Evolutionary conservation across 441 rosid genomes (phyloP), one percentile per base, ranked within the genome.

Genomic region (Erodium texanum): DNA sequence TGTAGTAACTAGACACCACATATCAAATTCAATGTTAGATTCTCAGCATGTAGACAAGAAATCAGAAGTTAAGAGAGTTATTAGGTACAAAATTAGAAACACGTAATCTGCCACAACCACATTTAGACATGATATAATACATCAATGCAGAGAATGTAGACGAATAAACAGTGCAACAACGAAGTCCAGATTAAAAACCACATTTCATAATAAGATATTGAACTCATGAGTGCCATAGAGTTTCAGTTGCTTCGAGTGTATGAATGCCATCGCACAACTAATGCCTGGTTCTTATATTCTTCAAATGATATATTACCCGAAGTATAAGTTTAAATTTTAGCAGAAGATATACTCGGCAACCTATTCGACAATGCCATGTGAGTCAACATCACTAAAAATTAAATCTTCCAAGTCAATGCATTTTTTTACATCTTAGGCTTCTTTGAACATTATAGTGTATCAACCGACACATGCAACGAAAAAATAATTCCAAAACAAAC

Each of bases 1-100:
- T 14, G 7, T 48, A 71, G 48, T 69, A 14, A 18, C 34, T 66
- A 72, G 19, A 29, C 70, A 64, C 20, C 36, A 24, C 48, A 23
- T 36, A 48, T 23, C 16, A 68, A 15, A 63, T 45, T n/a, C 2
- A 61, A 43, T 11, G n/a, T 75, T 71, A 32, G 52, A 50, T 45
- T 23, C 29, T 23, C 29, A 23, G 3, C 24, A 59, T 23, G 24
- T 27, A 20, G 41, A 34, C 41, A 8, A 34, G 41, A 34, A 34
- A 34, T 34, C 41, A 34, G 7, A 34, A 34, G 41, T 34, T 34
- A 6, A 6, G 41, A 34, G 41, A 34, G 41, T 34, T 34, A n/a
- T 34, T 34, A 34, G 7, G 41, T 34, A 7, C 9, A 10, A 34
- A 34, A 34, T 34, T 34, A 34, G 41, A 6, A 6, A 34, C 41